These are phyloP conservation scores for Lyophyllum shimeji DNA, from an alignment of 768 basidiomycete genomes.

Conservation along the genomic window DNA sequence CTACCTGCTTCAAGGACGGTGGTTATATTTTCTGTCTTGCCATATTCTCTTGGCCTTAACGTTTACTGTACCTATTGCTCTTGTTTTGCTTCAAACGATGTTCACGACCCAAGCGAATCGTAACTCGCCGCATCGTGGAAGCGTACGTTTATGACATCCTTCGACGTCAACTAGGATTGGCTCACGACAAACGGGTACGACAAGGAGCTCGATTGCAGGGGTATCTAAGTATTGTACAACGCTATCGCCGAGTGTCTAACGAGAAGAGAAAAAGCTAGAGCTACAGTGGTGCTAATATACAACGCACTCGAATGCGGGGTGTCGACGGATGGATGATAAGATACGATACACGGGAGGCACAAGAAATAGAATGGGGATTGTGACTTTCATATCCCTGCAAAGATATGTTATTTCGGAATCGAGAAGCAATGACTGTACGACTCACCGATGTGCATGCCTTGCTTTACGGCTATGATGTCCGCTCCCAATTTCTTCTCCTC, in stretches of 20 bases:
- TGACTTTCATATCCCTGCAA: constrained; percentile 34
- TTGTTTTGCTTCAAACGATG: constrained; percentile 13
- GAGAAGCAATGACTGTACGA: constrained; percentile 13
- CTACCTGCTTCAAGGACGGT: constrained; percentile 34
- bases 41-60: constrained; percentile 21
- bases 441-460: constrained; percentile 83
- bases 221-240: constrained; percentile 3
- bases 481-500: constrained; percentile 64
- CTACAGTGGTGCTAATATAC: constrained; percentile 39
- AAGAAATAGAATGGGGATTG: constrained; percentile 3
- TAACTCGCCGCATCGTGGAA: constrained; percentile 1
- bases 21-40: constrained; percentile 22
- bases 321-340: background rate
- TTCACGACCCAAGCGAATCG: constrained; percentile 12
- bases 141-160: background rate
- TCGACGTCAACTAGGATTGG: background rate
- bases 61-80: constrained; percentile 25
- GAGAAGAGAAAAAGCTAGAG: constrained; percentile 29
- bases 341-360: background rate
- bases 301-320: constrained; percentile 15
- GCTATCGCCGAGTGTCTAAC: constrained; percentile 6
- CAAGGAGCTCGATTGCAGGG: background rate
- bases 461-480: constrained; percentile 67
- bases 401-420: background rate
- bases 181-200: background rate